Conservation (phyloP, 73 alveolate species). For the Stentor roeselii region DNA sequence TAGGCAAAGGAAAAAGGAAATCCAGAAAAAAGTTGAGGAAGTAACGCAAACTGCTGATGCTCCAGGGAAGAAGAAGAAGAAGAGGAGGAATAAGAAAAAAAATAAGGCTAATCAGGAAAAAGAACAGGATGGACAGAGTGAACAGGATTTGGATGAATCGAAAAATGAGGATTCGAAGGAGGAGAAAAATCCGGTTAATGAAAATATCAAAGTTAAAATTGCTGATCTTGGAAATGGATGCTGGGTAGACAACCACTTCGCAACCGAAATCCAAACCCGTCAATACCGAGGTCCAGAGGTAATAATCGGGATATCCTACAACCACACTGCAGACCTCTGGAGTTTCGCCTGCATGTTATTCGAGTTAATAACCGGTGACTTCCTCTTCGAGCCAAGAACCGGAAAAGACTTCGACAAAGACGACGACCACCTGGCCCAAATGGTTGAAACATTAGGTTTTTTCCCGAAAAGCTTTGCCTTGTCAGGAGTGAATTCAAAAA, state of each 20-base stretch:
- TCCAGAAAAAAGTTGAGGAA: neutral
- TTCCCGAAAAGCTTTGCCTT: slow-evolving; percentile 32
- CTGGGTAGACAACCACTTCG: slow-evolving; percentile 90
- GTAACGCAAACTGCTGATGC: neutral
- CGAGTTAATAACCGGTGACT: slow-evolving; percentile 98
- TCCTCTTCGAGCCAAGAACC: slow-evolving; percentile 82
- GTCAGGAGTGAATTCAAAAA: slow-evolving; percentile 51
- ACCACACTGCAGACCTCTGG: slow-evolving; percentile 96
- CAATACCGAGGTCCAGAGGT: slow-evolving; percentile 99
- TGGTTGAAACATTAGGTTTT: slow-evolving; percentile 55
- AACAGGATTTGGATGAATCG: neutral
- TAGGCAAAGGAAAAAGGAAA: slow-evolving; percentile 16
- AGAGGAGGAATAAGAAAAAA: neutral
- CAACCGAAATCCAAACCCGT: slow-evolving; percentile 91
- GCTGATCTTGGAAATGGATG: slow-evolving; percentile 96
- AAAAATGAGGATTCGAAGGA: neutral
- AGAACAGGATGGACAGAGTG: slow-evolving; percentile 9
- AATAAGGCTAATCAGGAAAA: slow-evolving; percentile 1
- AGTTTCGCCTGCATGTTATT: slow-evolving; percentile 94
- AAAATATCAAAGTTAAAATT: slow-evolving; percentile 70
- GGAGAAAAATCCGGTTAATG: slow-evolving; percentile 28
- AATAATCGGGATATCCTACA: slow-evolving; percentile 88
- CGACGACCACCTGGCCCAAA: slow-evolving; percentile 83
- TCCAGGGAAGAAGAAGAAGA: slow-evolving; percentile 6
- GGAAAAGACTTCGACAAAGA: slow-evolving; percentile 71